Evolutionary conservation across 805 yeast genomes (phyloP).

Genomic region (Brettanomyces bruxellensis): DNA sequence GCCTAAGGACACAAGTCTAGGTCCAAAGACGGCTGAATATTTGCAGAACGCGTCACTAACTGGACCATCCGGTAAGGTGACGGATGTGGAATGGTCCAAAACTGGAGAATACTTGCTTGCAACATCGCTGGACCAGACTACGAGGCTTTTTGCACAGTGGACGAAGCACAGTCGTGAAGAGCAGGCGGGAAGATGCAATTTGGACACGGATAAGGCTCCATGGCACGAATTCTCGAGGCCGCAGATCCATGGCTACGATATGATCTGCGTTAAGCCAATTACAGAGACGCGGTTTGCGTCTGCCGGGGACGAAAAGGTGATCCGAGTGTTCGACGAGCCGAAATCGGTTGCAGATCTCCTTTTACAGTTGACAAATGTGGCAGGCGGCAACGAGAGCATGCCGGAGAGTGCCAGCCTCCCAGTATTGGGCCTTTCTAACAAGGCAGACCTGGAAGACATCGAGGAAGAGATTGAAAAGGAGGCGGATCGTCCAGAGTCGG

Average conservation of each 20-base stretch:
- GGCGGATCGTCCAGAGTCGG: conserved; percentile 27
- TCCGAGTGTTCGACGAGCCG: conserved; percentile 86
- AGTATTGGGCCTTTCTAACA: conserved; percentile 86
- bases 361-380: conserved; percentile 28
- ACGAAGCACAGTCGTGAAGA: conserved; percentile 15
- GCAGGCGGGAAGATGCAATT: conserved; percentile 10
- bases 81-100: conserved; percentile 71
- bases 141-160: conserved; percentile 74
- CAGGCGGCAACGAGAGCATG: conserved; percentile 23
- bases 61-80: conserved; percentile 67
- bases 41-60: conserved; percentile 47
- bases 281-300: conserved; percentile 62
- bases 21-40: conserved; percentile 3
- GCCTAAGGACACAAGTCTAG: no score
- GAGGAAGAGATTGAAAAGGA: conserved; percentile 29
- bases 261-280: conserved; percentile 69
- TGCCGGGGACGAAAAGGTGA: conserved; percentile 92
- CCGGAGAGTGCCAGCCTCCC: conserved; percentile 89
- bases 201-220: conserved; percentile 15
- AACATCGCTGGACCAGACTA: conserved; percentile 90
- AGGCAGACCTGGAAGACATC: conserved; percentile 53
- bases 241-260: conserved; percentile 96
- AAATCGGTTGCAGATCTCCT: conserved; percentile 61
- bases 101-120: conserved; percentile 59
- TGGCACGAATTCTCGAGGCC: conserved; percentile 97